A percentile compares a stretch with the other conserved stretches of the same genome.
phyloP scores from a whole-genome alignment of 2,329 filamentous ascomycete genomes.

The Stenocarpella maydis region DNA sequence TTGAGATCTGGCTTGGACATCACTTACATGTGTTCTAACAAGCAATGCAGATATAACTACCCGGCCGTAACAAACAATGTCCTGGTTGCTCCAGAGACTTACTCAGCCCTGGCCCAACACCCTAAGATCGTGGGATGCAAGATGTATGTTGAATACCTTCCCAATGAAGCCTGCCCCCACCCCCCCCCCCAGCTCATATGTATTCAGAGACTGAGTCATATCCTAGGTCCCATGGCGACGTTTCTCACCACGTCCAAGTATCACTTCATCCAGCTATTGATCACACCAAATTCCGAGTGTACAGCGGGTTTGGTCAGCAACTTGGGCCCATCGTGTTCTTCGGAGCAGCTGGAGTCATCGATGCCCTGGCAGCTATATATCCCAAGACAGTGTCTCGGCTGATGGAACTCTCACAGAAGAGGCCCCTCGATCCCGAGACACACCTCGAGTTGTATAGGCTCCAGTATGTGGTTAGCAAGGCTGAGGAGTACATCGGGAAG shows the following conservation, averaged over 20 bases:
- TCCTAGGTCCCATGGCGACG: conserved; percentile 65
- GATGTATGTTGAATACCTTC: conserved; percentile 48
- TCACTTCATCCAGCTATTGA: conserved; percentile 68
- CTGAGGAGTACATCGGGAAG: conserved; percentile 69
- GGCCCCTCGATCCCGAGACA: conserved; percentile 41
- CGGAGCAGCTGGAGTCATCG: conserved; percentile 71
- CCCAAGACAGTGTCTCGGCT: conserved; percentile 68
- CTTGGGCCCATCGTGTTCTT: conserved; percentile 69
- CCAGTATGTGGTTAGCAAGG: conserved; percentile 68
- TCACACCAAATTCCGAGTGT: conserved; percentile 68
- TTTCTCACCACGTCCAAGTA: conserved; percentile 70
- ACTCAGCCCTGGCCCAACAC: conserved; percentile 64
- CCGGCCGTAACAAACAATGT: conserved; percentile 73
- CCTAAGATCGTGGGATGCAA: conserved; percentile 75
- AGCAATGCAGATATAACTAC: conserved; percentile 57
- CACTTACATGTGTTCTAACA: conserved; percentile 1
- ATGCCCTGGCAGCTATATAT: conserved; percentile 71
- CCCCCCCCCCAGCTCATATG: no score
- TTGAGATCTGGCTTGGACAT: neutral
- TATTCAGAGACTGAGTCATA: neutral
- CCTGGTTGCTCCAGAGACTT: conserved; percentile 65
- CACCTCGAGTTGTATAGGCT: conserved; percentile 63
- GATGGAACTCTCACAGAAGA: conserved; percentile 55
- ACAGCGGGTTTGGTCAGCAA: conserved; percentile 72
- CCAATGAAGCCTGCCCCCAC: neutral